Percentiles rank a stretch among this genome's conserved stretches.
Conservation (phyloP, 805 yeast species). For the Saccharomyces eubayanus region DNA sequence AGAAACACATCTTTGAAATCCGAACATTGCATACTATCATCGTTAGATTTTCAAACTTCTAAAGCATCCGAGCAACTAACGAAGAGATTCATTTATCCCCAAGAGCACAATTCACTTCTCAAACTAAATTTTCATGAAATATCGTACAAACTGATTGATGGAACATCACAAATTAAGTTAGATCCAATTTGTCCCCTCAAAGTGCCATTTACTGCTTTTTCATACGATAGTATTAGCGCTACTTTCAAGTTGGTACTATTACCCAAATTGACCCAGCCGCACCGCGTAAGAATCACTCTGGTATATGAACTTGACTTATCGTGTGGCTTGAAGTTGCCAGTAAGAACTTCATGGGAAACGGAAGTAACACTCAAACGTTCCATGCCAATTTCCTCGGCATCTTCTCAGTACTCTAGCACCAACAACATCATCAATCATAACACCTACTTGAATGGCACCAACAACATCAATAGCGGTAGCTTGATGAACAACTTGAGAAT, state of each 20-base stretch:
- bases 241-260: constrained; percentile 22
- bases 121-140: constrained; percentile 12
- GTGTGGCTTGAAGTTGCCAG: constrained; percentile 6
- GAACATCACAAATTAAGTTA: constrained; percentile 12
- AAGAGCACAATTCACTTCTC: background rate
- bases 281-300: constrained; percentile 21
- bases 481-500: background rate
- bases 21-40: constrained; percentile 21
- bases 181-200: constrained; percentile 18
- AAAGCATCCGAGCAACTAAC: constrained; percentile 17
- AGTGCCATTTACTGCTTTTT: constrained; percentile 15
- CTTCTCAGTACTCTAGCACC: background rate
- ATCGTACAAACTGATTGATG: constrained; percentile 17
- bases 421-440: background rate
- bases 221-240: constrained; percentile 23
- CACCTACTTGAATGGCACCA: background rate
- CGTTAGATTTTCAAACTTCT: constrained; percentile 29
- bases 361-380: constrained; percentile 24
- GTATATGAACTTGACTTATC: constrained; percentile 10
- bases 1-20: constrained; percentile 20
- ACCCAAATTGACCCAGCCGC: constrained; percentile 10
- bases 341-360: constrained; percentile 27
- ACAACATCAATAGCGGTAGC: background rate
- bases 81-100: constrained; percentile 3
- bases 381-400: constrained; percentile 6